A percentile compares a stretch with the other conserved stretches of the same genome.
Conservation (phyloP, 75 land plant species). For the Cupressus sempervirens region DNA sequence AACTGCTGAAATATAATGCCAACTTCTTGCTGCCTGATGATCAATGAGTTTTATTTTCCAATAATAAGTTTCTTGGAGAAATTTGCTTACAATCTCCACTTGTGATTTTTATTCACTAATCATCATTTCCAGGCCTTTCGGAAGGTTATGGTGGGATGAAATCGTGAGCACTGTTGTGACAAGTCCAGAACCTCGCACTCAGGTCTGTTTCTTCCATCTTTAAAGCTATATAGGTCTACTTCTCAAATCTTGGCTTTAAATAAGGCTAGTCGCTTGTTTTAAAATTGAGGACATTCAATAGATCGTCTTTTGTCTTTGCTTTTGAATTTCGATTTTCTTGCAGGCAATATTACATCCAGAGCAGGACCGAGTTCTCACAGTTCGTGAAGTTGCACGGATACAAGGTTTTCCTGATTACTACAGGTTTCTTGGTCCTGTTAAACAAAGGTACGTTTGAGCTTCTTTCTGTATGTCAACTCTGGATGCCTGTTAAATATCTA, state of each 20-base stretch:
- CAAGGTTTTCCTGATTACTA: constrained; percentile 48
- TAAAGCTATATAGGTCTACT: background rate
- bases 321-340: background rate
- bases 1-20: background rate
- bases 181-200: constrained; percentile 36
- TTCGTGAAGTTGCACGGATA: constrained; percentile 36
- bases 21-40: background rate
- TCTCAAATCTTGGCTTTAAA: background rate
- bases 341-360: constrained; percentile 38
- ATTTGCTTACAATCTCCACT: background rate
- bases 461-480: background rate
- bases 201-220: constrained; percentile 2
- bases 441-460: constrained; percentile 21
- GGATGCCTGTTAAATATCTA: background rate
- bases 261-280: background rate
- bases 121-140: constrained; percentile 29
- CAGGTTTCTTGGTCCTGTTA: constrained; percentile 33
- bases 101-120: background rate
- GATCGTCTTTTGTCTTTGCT: background rate
- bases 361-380: constrained; percentile 35
- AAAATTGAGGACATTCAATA: background rate
- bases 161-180: constrained; percentile 41
- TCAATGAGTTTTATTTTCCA: background rate
- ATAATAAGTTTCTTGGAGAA: background rate
- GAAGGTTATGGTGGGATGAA: constrained; percentile 42